Evolutionary conservation across 108 stramenopile species (phyloP).

Genomic region (Aureococcus anophagefferens): DNA sequence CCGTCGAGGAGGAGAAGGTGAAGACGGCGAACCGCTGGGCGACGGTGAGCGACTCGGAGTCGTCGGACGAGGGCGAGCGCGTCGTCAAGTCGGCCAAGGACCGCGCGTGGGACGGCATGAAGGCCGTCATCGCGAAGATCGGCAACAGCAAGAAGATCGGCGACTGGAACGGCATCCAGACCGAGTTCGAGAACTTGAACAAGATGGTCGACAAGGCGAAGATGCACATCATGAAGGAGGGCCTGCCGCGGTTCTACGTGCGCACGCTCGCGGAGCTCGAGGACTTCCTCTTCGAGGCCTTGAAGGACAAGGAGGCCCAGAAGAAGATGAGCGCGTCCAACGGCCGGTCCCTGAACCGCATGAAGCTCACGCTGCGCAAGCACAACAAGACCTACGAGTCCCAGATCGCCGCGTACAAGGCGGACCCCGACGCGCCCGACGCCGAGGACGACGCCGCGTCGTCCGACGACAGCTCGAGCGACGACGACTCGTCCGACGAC

Average conservation of each 20-base stretch:
- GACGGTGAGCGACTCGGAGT: slow-evolving; percentile 24
- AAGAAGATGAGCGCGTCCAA: slow-evolving; percentile 82
- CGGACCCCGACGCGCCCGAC: slow-evolving; percentile 54
- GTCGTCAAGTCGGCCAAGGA: slow-evolving; percentile 89
- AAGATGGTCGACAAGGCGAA: slow-evolving; percentile 77
- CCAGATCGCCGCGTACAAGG: slow-evolving; percentile 66
- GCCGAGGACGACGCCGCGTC: slow-evolving; percentile 22
- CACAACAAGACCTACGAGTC: slow-evolving; percentile 70
- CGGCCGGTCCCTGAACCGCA: slow-evolving; percentile 79
- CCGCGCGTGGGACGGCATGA: slow-evolving; percentile 73
- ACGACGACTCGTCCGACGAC: background rate
- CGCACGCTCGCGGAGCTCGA: slow-evolving; percentile 72
- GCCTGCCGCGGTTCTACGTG: slow-evolving; percentile 74
- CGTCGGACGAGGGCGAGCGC: slow-evolving; percentile 79
- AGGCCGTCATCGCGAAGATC: slow-evolving; percentile 53
- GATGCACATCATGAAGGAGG: slow-evolving; percentile 48
- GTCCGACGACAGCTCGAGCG: slow-evolving; percentile 13
- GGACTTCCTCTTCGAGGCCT: slow-evolving; percentile 58
- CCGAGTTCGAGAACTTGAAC: slow-evolving; percentile 70
- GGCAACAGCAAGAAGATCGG: slow-evolving; percentile 69
- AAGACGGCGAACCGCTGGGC: slow-evolving; percentile 41
- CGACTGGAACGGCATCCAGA: slow-evolving; percentile 49
- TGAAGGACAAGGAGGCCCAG: slow-evolving; percentile 80
- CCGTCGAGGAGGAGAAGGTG: slow-evolving; percentile 23
- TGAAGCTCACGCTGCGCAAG: slow-evolving; percentile 85